Evolutionary conservation across 208 protist genomes (phyloP).

Genomic region (Wallacemonas sp.): DNA sequence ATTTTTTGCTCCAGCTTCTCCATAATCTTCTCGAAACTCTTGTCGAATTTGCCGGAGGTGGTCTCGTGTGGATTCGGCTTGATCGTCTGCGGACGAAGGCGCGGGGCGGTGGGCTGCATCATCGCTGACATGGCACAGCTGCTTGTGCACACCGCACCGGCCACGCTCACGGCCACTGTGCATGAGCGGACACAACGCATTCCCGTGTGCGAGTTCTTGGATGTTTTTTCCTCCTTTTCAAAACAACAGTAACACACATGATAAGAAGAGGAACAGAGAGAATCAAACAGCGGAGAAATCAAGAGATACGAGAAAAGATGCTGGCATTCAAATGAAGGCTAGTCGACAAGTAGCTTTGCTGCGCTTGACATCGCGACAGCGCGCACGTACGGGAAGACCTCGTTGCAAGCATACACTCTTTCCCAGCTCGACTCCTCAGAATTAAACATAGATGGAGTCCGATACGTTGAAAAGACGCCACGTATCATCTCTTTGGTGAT

Average conservation of each 20-base stretch:
- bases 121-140: neutral
- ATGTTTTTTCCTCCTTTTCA: neutral
- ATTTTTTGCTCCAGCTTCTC: slow-evolving; percentile 58
- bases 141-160: neutral
- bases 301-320: no score
- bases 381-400: no score
- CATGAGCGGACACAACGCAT: neutral
- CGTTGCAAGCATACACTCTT: no score
- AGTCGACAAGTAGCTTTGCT: no score
- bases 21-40: slow-evolving; percentile 84
- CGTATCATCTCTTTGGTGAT: no score
- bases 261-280: slow-evolving; percentile 25
- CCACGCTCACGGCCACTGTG: neutral
- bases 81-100: slow-evolving; percentile 60
- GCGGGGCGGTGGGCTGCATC: slow-evolving; percentile 30
- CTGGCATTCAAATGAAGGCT: no score
- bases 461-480: no score
- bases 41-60: slow-evolving; percentile 67
- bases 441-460: no score
- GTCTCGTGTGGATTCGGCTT: slow-evolving; percentile 82
- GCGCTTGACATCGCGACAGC: no score
- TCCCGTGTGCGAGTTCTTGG: no score
- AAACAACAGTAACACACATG: no score
- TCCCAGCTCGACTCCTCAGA: no score
- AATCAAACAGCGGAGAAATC: neutral